A percentile compares a stretch with the other conserved stretches of the same genome.
Conservation (phyloP, 129 eudicot species). For the sunflower (Helianthus annuus) region HanXRQr2.0-SUNRISE NC_035435.2:130883296-130883795, state of each 20-base stretch:
- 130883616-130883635: slow-evolving; percentile 31
- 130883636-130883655: slow-evolving; percentile 34
- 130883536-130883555: slow-evolving; percentile 28
- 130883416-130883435: no score
- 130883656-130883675: slow-evolving; percentile 59
- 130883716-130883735: slow-evolving; percentile 86
- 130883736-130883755: not conserved
- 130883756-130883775: slow-evolving; percentile 1
- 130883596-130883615: slow-evolving; percentile 6
- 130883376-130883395: no score
- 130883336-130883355: no score
- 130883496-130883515: no score
- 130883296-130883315: no score
- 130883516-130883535: no score
- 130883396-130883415: no score
- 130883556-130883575: not conserved
- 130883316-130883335: no score
- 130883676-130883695: slow-evolving; percentile 90
- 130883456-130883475: no score
- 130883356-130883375: no score
- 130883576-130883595: slow-evolving; percentile 1
- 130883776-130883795: not conserved
- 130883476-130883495: no score
- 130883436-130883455: no score
- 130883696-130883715: slow-evolving; percentile 66